Evolutionary conservation across 352 stramenopile genomes (phyloP), one percentile per base, ranked within the genome.

Genomic region (Globisporangium orthogonon): DNA sequence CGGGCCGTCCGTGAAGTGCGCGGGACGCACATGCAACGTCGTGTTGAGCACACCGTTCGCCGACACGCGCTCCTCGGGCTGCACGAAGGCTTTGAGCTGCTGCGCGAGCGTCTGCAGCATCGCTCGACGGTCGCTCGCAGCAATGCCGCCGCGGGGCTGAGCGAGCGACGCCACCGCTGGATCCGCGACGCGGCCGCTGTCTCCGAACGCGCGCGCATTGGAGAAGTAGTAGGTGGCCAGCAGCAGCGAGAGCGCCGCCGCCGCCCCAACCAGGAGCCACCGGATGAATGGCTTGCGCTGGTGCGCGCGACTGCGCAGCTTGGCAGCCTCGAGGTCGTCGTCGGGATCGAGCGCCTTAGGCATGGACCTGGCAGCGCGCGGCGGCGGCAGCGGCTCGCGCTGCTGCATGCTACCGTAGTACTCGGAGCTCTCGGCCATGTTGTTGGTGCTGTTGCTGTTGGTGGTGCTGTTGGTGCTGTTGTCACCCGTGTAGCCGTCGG

Each of bases 1-100:
- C 2, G 76, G 79, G 0, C 76, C 77, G 54, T 73, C 66, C 9
- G 67, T 66, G 37, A 87, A 79, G 28, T 69, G 73, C 55, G 62
- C 67, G 11, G 77, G 37, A 0, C 51, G 45, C 14, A 93, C 74
- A 10, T 58, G 63, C 13, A 95, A 54, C 17, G 67, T 83, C 17
- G 76, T 89, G 29, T 83, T 73, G 31, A 95, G 76, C 58, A 81
- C 71, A 47, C 85, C 83, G 56, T 83, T 63, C 40, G 63, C 53
- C 0, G 75, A 71, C 1, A 55, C 40, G 41, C 76, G 69, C 51
- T 67, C 71, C 53, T 75, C 62, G 7, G 77, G 74, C 14, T 70
- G 48, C 3, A 40, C 54, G 2, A 89, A 67, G 14, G 61, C 33
- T 2, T 74, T 65, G 3, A 89, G 67, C 43, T 83, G 53, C 15